Conservation (phyloP, 1,284 basidiomycete genomes). For the Leccinum glutinopallens region DNA sequence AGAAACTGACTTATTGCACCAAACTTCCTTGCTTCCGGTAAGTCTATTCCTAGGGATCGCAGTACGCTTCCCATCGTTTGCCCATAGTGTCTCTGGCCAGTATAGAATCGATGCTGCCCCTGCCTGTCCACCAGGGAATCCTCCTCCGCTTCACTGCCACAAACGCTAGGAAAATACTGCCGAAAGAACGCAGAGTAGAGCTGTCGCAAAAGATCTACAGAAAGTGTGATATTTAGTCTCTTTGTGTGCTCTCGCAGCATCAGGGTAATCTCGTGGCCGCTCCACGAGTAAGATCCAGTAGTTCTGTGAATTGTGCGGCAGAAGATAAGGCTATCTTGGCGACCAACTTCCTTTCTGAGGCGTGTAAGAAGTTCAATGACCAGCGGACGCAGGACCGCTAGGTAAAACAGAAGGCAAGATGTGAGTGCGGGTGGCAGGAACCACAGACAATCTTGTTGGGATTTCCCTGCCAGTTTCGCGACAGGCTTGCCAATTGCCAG, state of each 20-base stretch:
- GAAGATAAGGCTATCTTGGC: constrained; percentile 4
- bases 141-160: background rate
- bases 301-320: background rate
- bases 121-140: constrained; percentile 11
- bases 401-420: constrained; percentile 4
- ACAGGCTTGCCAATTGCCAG: constrained; percentile 9
- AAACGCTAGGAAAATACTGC: constrained; percentile 16
- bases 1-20: constrained; percentile 10
- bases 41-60: constrained; percentile 4
- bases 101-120: constrained; percentile 8
- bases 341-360: constrained; percentile 2
- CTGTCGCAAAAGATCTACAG: background rate
- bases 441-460: constrained; percentile 1
- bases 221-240: background rate
- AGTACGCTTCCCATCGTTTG: background rate
- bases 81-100: constrained; percentile 6
- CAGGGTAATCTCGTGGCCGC: background rate
- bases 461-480: constrained; percentile 3
- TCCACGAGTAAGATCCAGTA: background rate
- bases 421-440: background rate
- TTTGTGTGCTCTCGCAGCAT: constrained; percentile 3
- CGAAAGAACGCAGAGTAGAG: constrained; percentile 13
- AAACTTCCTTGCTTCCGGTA: constrained; percentile 10
- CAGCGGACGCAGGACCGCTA: background rate
- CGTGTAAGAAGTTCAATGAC: background rate